Evolutionary conservation across 2,329 filamentous ascomycete species (phyloP), one percentile per base, ranked within the genome.

Genomic region (Karstenula rhodostoma): DNA sequence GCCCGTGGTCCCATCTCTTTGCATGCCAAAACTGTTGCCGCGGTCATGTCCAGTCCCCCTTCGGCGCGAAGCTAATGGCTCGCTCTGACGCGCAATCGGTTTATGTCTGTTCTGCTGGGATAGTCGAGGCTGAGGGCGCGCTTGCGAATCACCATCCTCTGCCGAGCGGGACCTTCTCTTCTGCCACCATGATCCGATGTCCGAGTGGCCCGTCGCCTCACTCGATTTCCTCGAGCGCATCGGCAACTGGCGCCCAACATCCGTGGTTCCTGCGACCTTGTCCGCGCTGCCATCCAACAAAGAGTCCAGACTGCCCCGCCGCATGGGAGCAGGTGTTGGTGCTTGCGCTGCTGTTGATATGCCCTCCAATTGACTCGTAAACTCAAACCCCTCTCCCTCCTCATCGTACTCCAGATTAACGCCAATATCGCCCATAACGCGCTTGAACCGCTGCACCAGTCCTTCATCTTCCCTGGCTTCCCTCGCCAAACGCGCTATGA

Each of bases 391-490:
- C 43, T 79, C 78, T 25, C 77, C 79, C 4, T 81, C 80, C 5
- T 79, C 77, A 40, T 81, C 80, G 58, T 89, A 85, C 62, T 92
- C 88, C 56, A 95, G 82, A 44, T 88, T 84, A 64, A 94, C 93
- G 23, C 89, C 89, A 84, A 93, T 88, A 52, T 86, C 84, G 17
- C 80, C 81, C 65, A 96, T 82, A 60, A 92, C 83, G 59, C 85
- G 81, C 74, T 88, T 85, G 69, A 95, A 94, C 67, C 90, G 90
- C 59, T 90, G 86, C 64, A 87, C 83, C 29, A 96, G 81, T 84
- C 61, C 60, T 55, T 72, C 68, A 61, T 72, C 61, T 46, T 67
- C 15, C 7, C 61, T 59, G 15, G 62, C 58, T 19, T 72, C 61
- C 63, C 73, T 68, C 65, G 74, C 75, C 73, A 97, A 87, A 70